Evolutionary conservation across 1,284 basidiomycete genomes (phyloP), one percentile per base, ranked within the genome.

Genomic region (Cutaneotrichosporon daszewskae): DNA sequence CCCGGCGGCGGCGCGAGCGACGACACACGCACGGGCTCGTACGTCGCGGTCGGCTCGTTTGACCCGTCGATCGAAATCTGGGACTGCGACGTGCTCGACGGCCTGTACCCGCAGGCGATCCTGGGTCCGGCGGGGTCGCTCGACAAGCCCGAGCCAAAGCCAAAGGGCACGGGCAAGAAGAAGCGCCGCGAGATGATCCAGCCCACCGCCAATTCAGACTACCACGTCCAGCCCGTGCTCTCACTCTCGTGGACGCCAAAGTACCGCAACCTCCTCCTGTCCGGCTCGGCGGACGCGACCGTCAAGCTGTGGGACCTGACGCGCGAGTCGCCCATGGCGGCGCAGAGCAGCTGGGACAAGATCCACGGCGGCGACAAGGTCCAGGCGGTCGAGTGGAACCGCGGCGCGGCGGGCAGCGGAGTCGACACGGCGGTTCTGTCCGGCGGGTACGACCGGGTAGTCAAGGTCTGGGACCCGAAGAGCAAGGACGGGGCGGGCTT

Each of bases 11-110:
- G n/a, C n/a, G 52, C 59, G 14, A 58, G 61, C n/a, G 47, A 57
- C 8, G 75, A 74, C 52, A 51, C 33, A 9, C 47, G 49, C 28
- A 49, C 63, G 10, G 94, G 94, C 24, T 95, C 85, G 71, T 97
- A 86, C 68, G 83, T 99, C 55, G 95, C 95, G 2, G 92, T 98
- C 13, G 94, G 92, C 10, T 94, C 91, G 4, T 83, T 98, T 57
- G 94, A 98, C 58, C 94, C 94, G 13, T 90, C 94, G 62, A 97
- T 99, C 58, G 95, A 99, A 71, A 91, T 99, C 57, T 98, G 94
- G 91, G 90, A 87, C 32, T 78, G 97, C 54, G 92, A 98, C 66
- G 77, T 85, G 19, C 79, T 98, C 41, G 95, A 98, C 61, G 83
- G 88, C 10, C 84, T 97, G 75, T 98, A 95, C 66, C 95, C 95